Evolutionary conservation across 78 protist species (phyloP).

Genomic region (Guillardia theta): DNA sequence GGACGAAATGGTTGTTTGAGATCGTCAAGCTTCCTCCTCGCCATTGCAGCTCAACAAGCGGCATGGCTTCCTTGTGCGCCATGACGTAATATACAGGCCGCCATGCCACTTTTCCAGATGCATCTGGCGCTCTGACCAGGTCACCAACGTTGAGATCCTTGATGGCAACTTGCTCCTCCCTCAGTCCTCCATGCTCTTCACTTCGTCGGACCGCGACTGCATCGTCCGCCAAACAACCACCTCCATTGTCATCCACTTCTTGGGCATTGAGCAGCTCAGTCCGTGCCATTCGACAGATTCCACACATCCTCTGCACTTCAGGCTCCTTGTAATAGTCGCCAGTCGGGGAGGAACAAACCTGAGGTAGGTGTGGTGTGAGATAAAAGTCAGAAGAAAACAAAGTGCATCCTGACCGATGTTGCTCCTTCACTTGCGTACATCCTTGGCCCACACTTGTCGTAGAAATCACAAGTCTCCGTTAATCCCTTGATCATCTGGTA

Average conservation of each 20-base stretch:
- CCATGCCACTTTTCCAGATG: too few species aligned
- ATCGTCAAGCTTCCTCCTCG: neutral
- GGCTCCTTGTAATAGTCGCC: slow-evolving; percentile 22
- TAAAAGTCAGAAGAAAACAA: neutral
- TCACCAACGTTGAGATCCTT: neutral
- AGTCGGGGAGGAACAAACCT: neutral
- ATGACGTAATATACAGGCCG: neutral
- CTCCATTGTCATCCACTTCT: neutral
- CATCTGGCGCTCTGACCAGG: neutral
- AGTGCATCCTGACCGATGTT: neutral
- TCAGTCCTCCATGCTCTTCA: neutral
- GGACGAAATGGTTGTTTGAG: too few species aligned
- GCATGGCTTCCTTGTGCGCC: neutral
- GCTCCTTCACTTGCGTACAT: neutral
- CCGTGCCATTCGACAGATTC: neutral
- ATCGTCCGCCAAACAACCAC: neutral
- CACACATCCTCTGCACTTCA: slow-evolving; percentile 3
- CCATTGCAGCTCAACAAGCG: neutral
- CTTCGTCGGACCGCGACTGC: neutral
- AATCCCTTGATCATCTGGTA: neutral
- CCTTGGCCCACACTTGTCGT: neutral
- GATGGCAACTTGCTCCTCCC: neutral
- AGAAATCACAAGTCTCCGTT: neutral
- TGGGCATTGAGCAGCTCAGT: neutral
- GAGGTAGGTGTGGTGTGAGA: neutral